Evolutionary conservation across 2,329 filamentous ascomycete species (phyloP).

Genomic region (Aspergillus sp.): DNA sequence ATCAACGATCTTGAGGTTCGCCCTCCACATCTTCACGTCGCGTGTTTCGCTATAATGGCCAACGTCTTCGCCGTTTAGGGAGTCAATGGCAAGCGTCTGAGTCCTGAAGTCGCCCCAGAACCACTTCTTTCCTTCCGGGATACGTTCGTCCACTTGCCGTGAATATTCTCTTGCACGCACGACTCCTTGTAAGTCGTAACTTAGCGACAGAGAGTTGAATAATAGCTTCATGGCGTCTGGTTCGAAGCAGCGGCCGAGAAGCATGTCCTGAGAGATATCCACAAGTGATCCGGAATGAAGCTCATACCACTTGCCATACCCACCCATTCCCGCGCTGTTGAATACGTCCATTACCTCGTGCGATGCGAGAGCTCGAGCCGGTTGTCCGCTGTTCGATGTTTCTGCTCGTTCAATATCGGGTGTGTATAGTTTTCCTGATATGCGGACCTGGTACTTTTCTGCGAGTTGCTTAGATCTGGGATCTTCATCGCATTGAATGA

Average conservation of each 20-base stretch:
- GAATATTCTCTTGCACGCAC: conserved; percentile 50
- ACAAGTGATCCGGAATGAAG: conserved; percentile 45
- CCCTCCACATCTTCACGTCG: conserved; percentile 48
- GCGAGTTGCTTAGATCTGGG: conserved; percentile 47
- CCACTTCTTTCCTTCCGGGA: conserved; percentile 50
- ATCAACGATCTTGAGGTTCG: conserved; percentile 46
- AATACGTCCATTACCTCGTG: conserved; percentile 37
- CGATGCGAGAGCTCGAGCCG: conserved; percentile 25
- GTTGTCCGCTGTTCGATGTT: conserved; percentile 17
- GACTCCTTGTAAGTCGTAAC: conserved; percentile 49
- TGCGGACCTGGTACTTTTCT: conserved; percentile 47
- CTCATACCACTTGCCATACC: conserved; percentile 55
- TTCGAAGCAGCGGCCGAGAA: conserved; percentile 58
- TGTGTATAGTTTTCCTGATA: conserved; percentile 53
- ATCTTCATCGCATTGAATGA: conserved; percentile 50
- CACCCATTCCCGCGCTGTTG: conserved; percentile 41
- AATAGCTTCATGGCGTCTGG: conserved; percentile 49
- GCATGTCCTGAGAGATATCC: conserved; percentile 50
- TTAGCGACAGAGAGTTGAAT: conserved; percentile 41
- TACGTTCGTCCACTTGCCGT: conserved; percentile 48
- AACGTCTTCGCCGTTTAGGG: conserved; percentile 55
- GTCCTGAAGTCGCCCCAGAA: conserved; percentile 59
- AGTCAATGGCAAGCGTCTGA: conserved; percentile 56
- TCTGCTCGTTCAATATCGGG: conserved; percentile 27
- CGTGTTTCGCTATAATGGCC: conserved; percentile 47